A percentile compares a stretch with the other conserved stretches of the same genome.
phyloP scores from a whole-genome alignment of 116 monocot species.

The Trichopus zeylanicus region DNA sequence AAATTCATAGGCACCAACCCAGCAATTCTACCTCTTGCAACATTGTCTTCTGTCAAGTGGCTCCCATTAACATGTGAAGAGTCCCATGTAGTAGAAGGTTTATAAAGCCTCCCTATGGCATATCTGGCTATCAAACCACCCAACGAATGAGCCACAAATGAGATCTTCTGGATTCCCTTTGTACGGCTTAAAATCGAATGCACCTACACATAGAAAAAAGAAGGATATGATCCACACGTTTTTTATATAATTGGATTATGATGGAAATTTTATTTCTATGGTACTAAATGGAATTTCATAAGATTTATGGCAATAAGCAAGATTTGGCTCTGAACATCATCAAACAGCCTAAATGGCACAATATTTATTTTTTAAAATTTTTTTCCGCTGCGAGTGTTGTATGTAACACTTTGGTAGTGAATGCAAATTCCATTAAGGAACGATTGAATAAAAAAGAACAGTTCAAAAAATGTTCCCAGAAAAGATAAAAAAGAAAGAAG shows the following conservation, averaged over 20 bases:
- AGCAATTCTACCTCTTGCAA: slow-evolving; percentile 34
- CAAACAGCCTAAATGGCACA: neutral
- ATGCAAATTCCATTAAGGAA: too few relatives aligned
- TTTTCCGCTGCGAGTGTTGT: too few relatives aligned
- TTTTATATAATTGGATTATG: too few relatives aligned
- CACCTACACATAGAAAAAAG: slow-evolving; percentile 33
- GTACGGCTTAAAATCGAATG: slow-evolving; percentile 40
- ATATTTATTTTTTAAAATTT: too few relatives aligned
- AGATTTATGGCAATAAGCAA: too few relatives aligned
- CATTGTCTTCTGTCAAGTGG: slow-evolving; percentile 5
- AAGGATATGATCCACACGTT: neutral
- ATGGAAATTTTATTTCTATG: too few relatives aligned
- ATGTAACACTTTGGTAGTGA: too few relatives aligned
- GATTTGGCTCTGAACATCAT: too few relatives aligned
- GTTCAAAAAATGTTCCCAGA: too few relatives aligned
- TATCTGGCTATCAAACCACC: slow-evolving; percentile 94
- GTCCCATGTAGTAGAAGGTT: slow-evolving; percentile 3
- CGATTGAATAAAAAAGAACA: too few relatives aligned
- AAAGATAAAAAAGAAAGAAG: too few relatives aligned
- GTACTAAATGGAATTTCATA: too few relatives aligned
- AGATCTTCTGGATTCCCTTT: slow-evolving; percentile 57
- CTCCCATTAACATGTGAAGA: slow-evolving; percentile 10
- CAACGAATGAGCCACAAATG: slow-evolving; percentile 90
- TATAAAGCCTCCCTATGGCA: slow-evolving; percentile 80
- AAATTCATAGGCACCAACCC: slow-evolving; percentile 73